Base-by-base conservation (phyloP, 2,329 filamentous ascomycete genomes). In the Grosmannia serpens region DNA sequence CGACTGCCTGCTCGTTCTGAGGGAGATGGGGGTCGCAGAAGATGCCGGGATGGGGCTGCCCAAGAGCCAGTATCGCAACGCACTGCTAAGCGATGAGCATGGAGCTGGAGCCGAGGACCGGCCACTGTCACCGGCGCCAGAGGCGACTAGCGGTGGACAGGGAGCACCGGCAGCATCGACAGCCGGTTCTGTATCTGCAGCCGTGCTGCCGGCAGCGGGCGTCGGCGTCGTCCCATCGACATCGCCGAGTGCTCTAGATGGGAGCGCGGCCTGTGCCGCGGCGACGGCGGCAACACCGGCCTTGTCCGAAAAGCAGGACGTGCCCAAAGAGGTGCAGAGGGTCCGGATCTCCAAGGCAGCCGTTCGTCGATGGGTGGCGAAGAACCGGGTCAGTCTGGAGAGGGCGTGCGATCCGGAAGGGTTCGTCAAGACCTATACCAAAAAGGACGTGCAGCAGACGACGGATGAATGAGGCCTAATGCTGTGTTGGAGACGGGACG, bases 1-100 rank as follows among this genome's bases (percentile, higher is more conserved):
- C 50, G 92, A 97, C 71, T 89, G 92, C 59, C 80, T 95, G 26
- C 77, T 77, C 1, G 85, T 90, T 27, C 74, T 96, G 57, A 83
- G 87, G 61, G 85, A 89, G 59, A 96, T 96, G 89, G 85, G 81
- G 10, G 74, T 94, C 41, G 76, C 87, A 53, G 71, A 84, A 70
- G 76, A 86, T 66, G 80, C 76, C 64, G 79, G 74, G 68, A 69
- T 73, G 70, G 74, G 74, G 1, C 73, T 72, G 4, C 71, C 72
- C 15, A 64, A 63, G 55, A 22, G 29, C 22, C 57, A 56, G 20
- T 41, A 57, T 3, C 60, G 55, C 58, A 46, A 55, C 1, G 53
- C 53, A 29, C n/a, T n/a, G 15, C 3, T 13, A 15, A 41, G 4
- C 22, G 31, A 41, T 15, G 58, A 56, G 24, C 55, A 46, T 38